These are phyloP conservation scores for Platanthera zijinensis DNA, from an alignment of 106 monocot species.

Conservation along the genomic window DNA sequence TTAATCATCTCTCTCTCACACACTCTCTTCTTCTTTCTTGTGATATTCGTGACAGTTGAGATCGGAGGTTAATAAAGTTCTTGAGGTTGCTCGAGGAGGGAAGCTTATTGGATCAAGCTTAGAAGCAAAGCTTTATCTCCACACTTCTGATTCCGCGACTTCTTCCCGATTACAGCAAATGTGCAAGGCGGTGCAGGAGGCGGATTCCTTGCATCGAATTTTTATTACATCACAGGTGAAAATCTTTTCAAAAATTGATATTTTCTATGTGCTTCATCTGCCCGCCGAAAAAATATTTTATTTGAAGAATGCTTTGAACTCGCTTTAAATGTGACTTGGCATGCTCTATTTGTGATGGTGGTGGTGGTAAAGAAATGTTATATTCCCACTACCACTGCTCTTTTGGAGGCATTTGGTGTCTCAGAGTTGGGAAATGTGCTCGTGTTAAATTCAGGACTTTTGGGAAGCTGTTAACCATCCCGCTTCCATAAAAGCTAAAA, in stretches of 20 bases:
- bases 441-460: too few relatives aligned
- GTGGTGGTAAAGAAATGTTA: too few relatives aligned
- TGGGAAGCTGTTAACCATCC: too few relatives aligned
- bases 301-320: neutral
- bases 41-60: conserved; percentile 42
- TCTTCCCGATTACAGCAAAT: conserved; percentile 48
- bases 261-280: neutral
- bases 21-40: neutral
- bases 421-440: too few relatives aligned
- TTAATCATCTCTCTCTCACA: neutral
- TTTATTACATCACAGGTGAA: conserved; percentile 95
- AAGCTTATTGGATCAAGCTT: conserved; percentile 97
- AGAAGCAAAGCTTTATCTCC: conserved; percentile 79
- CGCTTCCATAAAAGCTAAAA: too few relatives aligned
- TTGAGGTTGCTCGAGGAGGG: conserved; percentile 78
- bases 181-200: conserved; percentile 47
- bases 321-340: neutral
- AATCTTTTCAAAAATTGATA: neutral
- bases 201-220: conserved; percentile 74
- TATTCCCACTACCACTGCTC: too few relatives aligned
- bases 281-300: neutral
- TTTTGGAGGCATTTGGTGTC: too few relatives aligned
- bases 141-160: conserved; percentile 33
- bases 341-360: neutral
- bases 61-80: conserved; percentile 90